Evolutionary conservation across 768 basidiomycete species (phyloP).

Genomic region (Pholiota microspora): DNA sequence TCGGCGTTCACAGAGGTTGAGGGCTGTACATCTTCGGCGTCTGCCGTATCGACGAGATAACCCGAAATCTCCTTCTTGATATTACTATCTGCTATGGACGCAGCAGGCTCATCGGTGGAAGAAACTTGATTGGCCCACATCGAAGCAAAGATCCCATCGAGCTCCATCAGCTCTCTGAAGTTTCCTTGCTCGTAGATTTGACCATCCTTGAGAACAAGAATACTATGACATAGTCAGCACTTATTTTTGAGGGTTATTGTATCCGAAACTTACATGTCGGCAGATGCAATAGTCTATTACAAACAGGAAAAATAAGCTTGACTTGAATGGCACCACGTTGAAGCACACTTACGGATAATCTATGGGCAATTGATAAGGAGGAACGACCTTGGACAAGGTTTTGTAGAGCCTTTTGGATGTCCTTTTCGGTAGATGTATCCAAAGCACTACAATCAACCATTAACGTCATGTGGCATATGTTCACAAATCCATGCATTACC

Average conservation of each 20-base stretch:
- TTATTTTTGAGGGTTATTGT: not conserved
- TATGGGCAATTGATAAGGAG: slow-evolving; percentile 77
- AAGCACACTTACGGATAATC: slow-evolving; percentile 59
- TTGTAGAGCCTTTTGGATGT: slow-evolving; percentile 85
- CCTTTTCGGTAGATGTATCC: slow-evolving; percentile 88
- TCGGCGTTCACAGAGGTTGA: not conserved
- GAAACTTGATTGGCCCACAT: slow-evolving; percentile 90
- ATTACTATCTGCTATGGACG: slow-evolving; percentile 31
- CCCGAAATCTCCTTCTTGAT: slow-evolving; percentile 40
- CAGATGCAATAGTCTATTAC: slow-evolving; percentile 50
- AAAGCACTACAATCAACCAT: slow-evolving; percentile 51
- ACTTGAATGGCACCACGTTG: slow-evolving; percentile 5
- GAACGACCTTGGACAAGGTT: slow-evolving; percentile 73
- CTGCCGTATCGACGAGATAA: slow-evolving; percentile 38
- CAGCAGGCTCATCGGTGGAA: slow-evolving; percentile 52
- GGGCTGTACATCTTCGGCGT: not conserved
- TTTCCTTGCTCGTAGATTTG: slow-evolving; percentile 80
- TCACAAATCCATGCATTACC: slow-evolving; percentile 31
- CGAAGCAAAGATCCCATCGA: slow-evolving; percentile 70
- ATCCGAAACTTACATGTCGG: slow-evolving; percentile 51
- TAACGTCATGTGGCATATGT: not conserved
- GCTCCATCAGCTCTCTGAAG: slow-evolving; percentile 74
- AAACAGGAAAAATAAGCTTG: slow-evolving; percentile 17
- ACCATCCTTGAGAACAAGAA: slow-evolving; percentile 89
- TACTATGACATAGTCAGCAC: slow-evolving; percentile 41